phyloP scores from a whole-genome alignment of 129 eudicot species.

The Flaveria brownii region DNA sequence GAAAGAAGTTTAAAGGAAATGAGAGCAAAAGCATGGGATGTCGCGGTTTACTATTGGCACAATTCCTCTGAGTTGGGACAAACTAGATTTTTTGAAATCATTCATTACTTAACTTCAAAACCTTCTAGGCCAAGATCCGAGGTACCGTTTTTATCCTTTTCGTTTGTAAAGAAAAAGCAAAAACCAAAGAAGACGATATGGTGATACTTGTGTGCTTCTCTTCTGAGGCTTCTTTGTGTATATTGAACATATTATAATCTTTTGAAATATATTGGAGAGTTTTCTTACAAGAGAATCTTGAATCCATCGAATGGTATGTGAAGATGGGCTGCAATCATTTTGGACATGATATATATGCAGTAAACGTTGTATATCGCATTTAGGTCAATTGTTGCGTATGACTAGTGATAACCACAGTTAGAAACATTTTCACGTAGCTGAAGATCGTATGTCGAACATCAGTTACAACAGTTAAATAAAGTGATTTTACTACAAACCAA shows the following conservation, averaged over 20 bases:
- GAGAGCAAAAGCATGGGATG: slow-evolving; percentile 73
- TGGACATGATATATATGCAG: too few relatives aligned
- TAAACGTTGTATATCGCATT: neutral
- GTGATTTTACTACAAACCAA: neutral
- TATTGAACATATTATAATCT: slow-evolving; percentile 14
- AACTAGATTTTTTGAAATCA: slow-evolving; percentile 57
- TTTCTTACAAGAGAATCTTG: slow-evolving; percentile 19
- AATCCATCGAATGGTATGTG: neutral
- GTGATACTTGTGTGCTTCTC: neutral
- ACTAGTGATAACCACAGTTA: too few relatives aligned
- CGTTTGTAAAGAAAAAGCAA: slow-evolving; percentile 36
- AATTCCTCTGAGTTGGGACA: slow-evolving; percentile 79
- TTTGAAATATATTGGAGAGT: slow-evolving; percentile 28
- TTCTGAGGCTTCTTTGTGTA: slow-evolving; percentile 26
- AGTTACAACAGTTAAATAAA: neutral
- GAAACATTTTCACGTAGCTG: too few relatives aligned
- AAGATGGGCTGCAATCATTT: neutral
- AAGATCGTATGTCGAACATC: neutral
- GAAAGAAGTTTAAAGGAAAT: slow-evolving; percentile 65
- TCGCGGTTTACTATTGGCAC: slow-evolving; percentile 80
- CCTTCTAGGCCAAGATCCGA: slow-evolving; percentile 49
- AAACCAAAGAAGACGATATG: slow-evolving; percentile 34
- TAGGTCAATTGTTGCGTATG: neutral
- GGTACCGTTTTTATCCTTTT: slow-evolving; percentile 45
- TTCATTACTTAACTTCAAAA: slow-evolving; percentile 55